Conservation (phyloP, 495 filamentous ascomycete genomes). For the Talaromyces wortmannii region DNA sequence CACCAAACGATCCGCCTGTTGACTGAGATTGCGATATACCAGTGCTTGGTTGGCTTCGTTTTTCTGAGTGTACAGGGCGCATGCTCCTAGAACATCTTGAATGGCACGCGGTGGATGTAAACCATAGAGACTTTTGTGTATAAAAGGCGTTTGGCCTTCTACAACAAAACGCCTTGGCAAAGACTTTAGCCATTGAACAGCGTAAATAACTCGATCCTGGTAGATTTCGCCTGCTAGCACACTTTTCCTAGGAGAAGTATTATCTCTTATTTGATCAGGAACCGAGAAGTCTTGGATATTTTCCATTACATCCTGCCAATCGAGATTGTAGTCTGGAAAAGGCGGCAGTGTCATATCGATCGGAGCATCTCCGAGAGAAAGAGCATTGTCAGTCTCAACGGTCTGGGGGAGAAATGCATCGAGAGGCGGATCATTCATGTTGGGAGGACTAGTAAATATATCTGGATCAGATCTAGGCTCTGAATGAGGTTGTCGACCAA, state of each 20-base stretch:
- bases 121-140: conserved; percentile 8
- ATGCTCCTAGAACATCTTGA: conserved; percentile 9
- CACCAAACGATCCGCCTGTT: not conserved
- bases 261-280: not conserved
- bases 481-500: not conserved
- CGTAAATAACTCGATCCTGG: not conserved
- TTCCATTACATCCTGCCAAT: conserved; percentile 2
- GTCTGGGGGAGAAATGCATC: conserved; percentile 9
- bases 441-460: not conserved
- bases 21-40: conserved; percentile 6
- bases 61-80: conserved; percentile 8
- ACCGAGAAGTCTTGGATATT: not conserved
- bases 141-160: conserved; percentile 4
- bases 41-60: conserved; percentile 6
- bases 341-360: conserved; percentile 8
- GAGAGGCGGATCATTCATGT: not conserved
- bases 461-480: not conserved
- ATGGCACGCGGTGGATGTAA: conserved; percentile 7
- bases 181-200: not conserved
- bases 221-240: conserved; percentile 1
- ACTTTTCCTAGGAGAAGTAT: not conserved
- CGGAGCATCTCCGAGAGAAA: conserved; percentile 4
- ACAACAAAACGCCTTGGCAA: not conserved
- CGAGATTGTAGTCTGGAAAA: conserved; percentile 2
- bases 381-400: not conserved